Evolutionary conservation across 2,329 filamentous ascomycete species (phyloP), one percentile per base, ranked within the genome.

Genomic region (Epichloe sibirici): DNA sequence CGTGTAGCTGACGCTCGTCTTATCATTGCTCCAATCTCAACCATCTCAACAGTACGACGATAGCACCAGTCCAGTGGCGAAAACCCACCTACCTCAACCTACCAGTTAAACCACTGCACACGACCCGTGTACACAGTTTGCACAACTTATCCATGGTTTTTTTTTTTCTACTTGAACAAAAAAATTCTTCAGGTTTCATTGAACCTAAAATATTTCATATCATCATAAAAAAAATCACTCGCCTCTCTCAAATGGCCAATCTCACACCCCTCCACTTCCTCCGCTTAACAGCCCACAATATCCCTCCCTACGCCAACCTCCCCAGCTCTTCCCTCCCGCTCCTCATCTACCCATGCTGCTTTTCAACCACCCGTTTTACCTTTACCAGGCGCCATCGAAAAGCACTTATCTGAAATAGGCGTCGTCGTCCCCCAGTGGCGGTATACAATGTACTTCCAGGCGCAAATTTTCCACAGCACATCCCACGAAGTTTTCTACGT

Each of bases 381-480:
- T 12, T 40, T n/a, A 13, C 12, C 37, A 39, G 11, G 38, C n/a
- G 12, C 17, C 13, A 23, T 40, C 11, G 21, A 35, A 11, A 45
- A 31, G 40, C 17, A 43, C 43, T 31, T 17, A 5, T 17, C 43
- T 2, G 15, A 3, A 31, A 15, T 13, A 15, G 12, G 12, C 23
- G 5, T 45, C 23, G 25, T 45, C 21, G 25, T 11, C 5, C 13
- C 21, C 21, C 3, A n/a, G 13, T 11, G 15, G 43, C 12, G 8
- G 12, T 9, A n/a, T 45, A 31, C 13, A n/a, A 28, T 45, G 25
- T 45, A n/a, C 13, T 31, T n/a, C n/a, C 63, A 85, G 45, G 79
- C 76, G 1, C 83, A 87, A 66, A 88, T 83, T 66, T 88, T 83
- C 64, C 83, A 88, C 67, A 79, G 73, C 59, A 86, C 76, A 0